Evolutionary conservation across 495 filamentous ascomycete species (phyloP), one percentile per base, ranked within the genome.

Genomic region (Bathelium albidoporum): DNA sequence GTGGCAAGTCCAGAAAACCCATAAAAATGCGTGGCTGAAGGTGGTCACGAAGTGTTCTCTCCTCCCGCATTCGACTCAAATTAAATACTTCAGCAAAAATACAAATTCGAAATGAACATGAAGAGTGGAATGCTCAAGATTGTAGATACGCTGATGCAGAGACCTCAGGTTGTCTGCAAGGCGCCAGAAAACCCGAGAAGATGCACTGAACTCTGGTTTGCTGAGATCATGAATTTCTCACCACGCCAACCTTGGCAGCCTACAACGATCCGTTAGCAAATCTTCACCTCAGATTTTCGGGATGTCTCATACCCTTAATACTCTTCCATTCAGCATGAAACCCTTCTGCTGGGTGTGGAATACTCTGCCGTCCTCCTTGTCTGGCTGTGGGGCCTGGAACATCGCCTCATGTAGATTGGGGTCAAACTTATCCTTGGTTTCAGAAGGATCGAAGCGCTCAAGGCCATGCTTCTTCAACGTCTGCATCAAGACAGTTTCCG

Each of bases 321-420:
- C 81, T 68, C 94, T 79, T 64, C 94, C 94, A 74, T 98, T 97
- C 59, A 97, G 80, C 69, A 81, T 80, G 78, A 94, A 98, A 45
- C 94, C 94, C 81, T 96, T 97, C 80, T 89, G 89, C 82, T 96
- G 91, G 32, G 88, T 89, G 73, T 87, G 85, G 77, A 97, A 93
- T 65, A 96, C 89, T 49, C 84, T 88, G 71, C 91, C 91, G 69
- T 97, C 82, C 76, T 96, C 89, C 81, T 92, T 91, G 59, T 80
- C 89, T 31, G 83, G 79, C 77, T 89, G 82, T 63, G 89, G 89
- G 12, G 89, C 83, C 86, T 91, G 89, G 79, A 97, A 98, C 32
- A 88, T 91, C 49, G 94, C 94, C 81, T 98, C 94, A 75, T 97
- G 94, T 73, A 87, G 79, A 74, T 97, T 96, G 60, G 94, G 93